These are phyloP conservation scores for Plectosphaerella plurivora DNA, from an alignment of 2,329 filamentous ascomycete genomes.

Conservation along the genomic window DNA sequence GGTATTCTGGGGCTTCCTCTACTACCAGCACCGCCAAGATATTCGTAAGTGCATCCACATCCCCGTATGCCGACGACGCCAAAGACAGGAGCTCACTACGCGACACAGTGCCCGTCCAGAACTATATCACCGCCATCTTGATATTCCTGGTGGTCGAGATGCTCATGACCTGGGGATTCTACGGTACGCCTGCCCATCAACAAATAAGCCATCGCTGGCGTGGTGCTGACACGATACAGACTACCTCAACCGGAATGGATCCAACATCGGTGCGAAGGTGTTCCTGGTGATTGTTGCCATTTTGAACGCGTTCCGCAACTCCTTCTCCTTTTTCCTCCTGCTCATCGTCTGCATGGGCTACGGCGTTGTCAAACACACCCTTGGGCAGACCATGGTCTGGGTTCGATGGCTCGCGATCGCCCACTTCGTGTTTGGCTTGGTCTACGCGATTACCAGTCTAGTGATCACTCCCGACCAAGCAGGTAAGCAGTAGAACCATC, in stretches of 20 bases:
- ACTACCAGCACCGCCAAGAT: constrained; percentile 89
- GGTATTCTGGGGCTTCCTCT: constrained; percentile 89
- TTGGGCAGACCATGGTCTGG: constrained; percentile 91
- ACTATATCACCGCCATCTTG: constrained; percentile 97
- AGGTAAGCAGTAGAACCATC: constrained; percentile 34
- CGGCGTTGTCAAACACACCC: constrained; percentile 88
- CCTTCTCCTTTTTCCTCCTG: constrained; percentile 96
- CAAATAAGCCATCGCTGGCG: background rate
- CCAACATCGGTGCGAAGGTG: constrained; percentile 76
- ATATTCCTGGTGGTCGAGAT: constrained; percentile 94
- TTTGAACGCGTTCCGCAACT: constrained; percentile 89
- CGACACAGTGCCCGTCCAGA: constrained; percentile 78
- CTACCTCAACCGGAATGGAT: constrained; percentile 85
- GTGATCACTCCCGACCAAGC: constrained; percentile 85
- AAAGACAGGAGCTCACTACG: background rate
- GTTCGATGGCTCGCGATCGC: constrained; percentile 86
- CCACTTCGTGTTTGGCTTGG: constrained; percentile 91
- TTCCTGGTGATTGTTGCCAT: constrained; percentile 89
- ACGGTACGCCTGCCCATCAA: constrained; percentile 50
- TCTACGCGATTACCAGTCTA: constrained; percentile 87
- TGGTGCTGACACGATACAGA: constrained; percentile 51
- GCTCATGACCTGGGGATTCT: constrained; percentile 98
- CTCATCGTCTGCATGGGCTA: constrained; percentile 99
- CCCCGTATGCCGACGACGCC: background rate
- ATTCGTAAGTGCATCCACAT: constrained; percentile 57